These are phyloP conservation scores for Chondrus crispus DNA, from an alignment of 23 red algal genomes.

Conservation along the genomic window DNA sequence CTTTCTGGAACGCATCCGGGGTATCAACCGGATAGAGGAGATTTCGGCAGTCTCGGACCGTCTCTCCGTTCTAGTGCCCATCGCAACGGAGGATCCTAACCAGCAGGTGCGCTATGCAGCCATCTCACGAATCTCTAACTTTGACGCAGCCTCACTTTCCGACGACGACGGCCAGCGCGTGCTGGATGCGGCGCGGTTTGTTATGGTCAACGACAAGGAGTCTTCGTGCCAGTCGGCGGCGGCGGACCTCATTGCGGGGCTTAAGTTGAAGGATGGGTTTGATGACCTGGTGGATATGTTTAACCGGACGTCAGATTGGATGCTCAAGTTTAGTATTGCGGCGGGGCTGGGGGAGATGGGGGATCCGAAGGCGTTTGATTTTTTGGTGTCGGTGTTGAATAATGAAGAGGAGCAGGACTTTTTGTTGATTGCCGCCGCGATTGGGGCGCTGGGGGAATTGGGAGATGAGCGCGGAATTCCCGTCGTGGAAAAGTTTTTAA, in stretches of 20 bases:
- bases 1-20: conserved; percentile 57
- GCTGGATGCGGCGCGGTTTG: conserved; percentile 23
- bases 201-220: conserved; percentile 68
- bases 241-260: conserved; percentile 70
- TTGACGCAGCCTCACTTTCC: conserved; percentile 18
- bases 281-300: conserved; percentile 65
- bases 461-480: conserved; percentile 57
- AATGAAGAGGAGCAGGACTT: not conserved
- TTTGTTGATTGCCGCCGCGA: conserved; percentile 59
- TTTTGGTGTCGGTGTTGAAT: conserved; percentile 58
- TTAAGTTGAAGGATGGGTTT: conserved; percentile 53
- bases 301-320: conserved; percentile 76
- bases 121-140: conserved; percentile 50
- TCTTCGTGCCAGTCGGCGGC: conserved; percentile 59
- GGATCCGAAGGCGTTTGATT: conserved; percentile 65
- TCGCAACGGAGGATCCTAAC: conserved; percentile 60
- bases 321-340: conserved; percentile 85
- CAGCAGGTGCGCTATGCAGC: conserved; percentile 83
- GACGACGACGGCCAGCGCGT: conserved; percentile 36
- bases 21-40: conserved; percentile 42
- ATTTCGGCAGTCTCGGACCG: conserved; percentile 11
- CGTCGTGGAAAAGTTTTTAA: conserved; percentile 50
- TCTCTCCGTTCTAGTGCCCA: conserved; percentile 23
- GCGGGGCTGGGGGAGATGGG: conserved; percentile 86
- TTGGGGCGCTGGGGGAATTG: conserved; percentile 82